Conservation (phyloP, 352 stramenopile genomes). For the Aphanomyces astaci region DNA sequence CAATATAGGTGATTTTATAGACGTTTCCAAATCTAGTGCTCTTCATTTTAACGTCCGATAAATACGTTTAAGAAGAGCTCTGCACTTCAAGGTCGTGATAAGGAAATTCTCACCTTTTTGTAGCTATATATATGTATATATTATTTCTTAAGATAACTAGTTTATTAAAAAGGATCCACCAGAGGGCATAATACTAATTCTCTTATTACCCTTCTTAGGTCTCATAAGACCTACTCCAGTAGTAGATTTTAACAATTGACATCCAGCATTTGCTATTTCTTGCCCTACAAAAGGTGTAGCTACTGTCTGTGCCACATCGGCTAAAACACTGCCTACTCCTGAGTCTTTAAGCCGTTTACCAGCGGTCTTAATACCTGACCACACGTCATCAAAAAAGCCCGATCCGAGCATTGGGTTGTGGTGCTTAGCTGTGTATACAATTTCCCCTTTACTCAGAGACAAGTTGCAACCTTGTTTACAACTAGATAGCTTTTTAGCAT, state of each 20-base stretch:
- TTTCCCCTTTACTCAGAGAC: conserved; percentile 22
- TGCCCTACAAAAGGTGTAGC: conserved; percentile 1
- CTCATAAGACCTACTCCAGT: conserved; percentile 21
- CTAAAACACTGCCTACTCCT: conserved; percentile 11
- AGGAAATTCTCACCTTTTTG: too few species aligned
- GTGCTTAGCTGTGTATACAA: conserved; percentile 25
- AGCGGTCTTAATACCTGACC: conserved; percentile 21
- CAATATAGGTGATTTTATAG: conserved; percentile 26
- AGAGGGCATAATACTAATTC: conserved; percentile 5
- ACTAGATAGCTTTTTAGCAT: conserved; percentile 27
- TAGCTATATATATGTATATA: conserved; percentile 27
- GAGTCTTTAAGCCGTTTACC: conserved; percentile 1
- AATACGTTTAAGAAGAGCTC: too few species aligned
- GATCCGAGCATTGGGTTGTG: conserved; percentile 20
- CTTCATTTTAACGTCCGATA: too few species aligned
- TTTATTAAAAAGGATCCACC: not conserved
- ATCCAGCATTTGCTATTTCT: conserved; percentile 16
- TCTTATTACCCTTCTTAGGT: conserved; percentile 19
- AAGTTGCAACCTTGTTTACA: conserved; percentile 26
- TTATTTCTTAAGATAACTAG: conserved; percentile 25
- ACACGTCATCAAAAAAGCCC: conserved; percentile 24
- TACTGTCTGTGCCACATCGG: conserved; percentile 4
- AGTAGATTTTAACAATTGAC: conserved; percentile 17
- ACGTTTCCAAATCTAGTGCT: conserved; percentile 26
- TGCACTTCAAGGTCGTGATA: too few species aligned